Evolutionary conservation across 176 grass and related monocot species (phyloP).

Genomic region (Zoysia japonica): DNA sequence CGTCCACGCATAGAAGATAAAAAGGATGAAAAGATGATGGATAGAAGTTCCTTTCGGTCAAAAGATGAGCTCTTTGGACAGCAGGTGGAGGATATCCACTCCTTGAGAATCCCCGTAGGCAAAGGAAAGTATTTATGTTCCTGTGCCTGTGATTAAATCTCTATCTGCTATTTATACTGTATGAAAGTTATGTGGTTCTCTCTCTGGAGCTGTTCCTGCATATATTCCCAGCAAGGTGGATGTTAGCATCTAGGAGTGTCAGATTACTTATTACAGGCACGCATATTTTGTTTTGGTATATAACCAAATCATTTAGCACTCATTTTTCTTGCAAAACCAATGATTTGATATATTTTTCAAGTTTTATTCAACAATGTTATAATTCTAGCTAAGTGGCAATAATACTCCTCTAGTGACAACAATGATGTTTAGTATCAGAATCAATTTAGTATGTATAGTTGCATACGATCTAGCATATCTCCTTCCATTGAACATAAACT

Average conservation of each 20-base stretch:
- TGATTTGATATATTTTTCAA: no score
- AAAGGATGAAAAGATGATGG: constrained; percentile 38
- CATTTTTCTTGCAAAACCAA: neutral
- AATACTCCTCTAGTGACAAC: no score
- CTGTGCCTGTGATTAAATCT: neutral
- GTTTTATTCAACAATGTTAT: no score
- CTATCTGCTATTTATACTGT: neutral
- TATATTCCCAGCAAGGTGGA: neutral
- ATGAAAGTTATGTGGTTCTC: constrained; percentile 1
- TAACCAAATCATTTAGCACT: neutral
- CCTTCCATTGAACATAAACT: no score
- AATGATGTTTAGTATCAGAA: no score
- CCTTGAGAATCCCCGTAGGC: constrained; percentile 36
- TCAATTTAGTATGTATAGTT: no score
- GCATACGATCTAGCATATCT: no score
- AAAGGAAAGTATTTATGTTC: constrained; percentile 55
- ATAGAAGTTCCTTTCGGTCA: constrained; percentile 29
- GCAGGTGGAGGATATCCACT: constrained; percentile 42
- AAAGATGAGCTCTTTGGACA: constrained; percentile 36
- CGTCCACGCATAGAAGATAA: constrained; percentile 53
- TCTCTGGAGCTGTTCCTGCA: neutral
- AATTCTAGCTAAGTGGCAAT: no score
- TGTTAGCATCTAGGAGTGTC: neutral
- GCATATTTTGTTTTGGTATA: neutral
- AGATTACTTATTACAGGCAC: neutral